Evolutionary conservation across 108 stramenopile species (phyloP).

Genomic region (Cyclotella kingstonii): DNA sequence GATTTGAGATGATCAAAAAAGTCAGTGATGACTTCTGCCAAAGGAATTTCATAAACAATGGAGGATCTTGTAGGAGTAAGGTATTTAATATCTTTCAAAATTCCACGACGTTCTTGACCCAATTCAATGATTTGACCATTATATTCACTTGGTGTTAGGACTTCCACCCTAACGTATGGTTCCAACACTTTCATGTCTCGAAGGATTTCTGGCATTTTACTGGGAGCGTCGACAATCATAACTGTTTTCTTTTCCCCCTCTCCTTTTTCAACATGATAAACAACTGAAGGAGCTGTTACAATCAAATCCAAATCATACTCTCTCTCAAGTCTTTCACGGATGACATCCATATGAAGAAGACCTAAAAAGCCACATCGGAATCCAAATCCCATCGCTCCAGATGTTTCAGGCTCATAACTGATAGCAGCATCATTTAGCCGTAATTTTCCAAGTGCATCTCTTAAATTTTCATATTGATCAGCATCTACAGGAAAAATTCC

Average conservation of each 20-base stretch:
- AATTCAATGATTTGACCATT: constrained; percentile 86
- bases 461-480: constrained; percentile 88
- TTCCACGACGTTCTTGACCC: constrained; percentile 87
- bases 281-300: constrained; percentile 96
- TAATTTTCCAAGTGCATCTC: constrained; percentile 90
- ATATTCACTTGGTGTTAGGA: constrained; percentile 84
- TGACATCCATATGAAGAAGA: constrained; percentile 98
- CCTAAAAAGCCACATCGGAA: constrained; percentile 98
- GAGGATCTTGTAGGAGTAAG: constrained; percentile 92
- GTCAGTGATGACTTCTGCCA: constrained; percentile 96
- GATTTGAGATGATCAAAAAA: constrained; percentile 97
- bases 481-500: constrained; percentile 96
- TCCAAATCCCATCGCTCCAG: constrained; percentile 90
- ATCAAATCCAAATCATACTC: constrained; percentile 96
- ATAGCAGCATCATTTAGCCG: constrained; percentile 93
- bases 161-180: constrained; percentile 89
- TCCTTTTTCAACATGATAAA: constrained; percentile 78
- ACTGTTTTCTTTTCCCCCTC: constrained; percentile 49
- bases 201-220: constrained; percentile 91
- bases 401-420: constrained; percentile 82
- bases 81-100: constrained; percentile 89
- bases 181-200: constrained; percentile 79
- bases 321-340: constrained; percentile 92
- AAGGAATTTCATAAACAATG: constrained; percentile 86
- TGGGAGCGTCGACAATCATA: constrained; percentile 82